These are phyloP conservation scores for Blastobotrys americana DNA, from an alignment of 805 yeast genomes.

Conservation along the genomic window DNA sequence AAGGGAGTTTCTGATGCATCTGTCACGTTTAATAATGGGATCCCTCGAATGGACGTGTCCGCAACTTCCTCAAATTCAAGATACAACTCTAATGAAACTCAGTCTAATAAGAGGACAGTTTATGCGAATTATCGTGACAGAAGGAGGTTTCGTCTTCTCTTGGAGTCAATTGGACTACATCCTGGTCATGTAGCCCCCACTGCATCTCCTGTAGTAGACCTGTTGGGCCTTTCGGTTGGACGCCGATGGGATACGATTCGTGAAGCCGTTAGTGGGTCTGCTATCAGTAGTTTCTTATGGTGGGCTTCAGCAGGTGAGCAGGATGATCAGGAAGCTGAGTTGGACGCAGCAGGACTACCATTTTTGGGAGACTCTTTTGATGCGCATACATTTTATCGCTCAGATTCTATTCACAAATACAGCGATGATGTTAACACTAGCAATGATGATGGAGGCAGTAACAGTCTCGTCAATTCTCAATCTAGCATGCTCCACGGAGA, in stretches of 20 bases:
- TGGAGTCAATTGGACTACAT: conserved; percentile 14
- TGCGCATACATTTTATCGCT: too few relatives aligned
- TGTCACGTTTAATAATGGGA: conserved; percentile 16
- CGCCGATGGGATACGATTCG: background rate
- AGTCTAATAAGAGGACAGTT: background rate
- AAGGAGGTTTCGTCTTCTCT: conserved; percentile 21
- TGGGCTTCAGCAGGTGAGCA: conserved; percentile 82
- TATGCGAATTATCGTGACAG: conserved; percentile 24
- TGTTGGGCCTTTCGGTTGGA: conserved; percentile 3
- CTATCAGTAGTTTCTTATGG: conserved; percentile 55
- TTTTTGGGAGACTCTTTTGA: conserved; percentile 8
- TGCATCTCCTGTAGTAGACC: background rate
- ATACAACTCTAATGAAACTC: background rate
- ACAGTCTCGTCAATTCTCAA: too few relatives aligned
- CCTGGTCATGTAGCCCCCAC: background rate
- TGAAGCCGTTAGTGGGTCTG: conserved; percentile 2
- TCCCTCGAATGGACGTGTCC: conserved; percentile 16
- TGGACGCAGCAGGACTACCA: conserved; percentile 33
- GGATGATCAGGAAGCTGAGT: conserved; percentile 35
- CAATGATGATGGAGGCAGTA: too few relatives aligned
- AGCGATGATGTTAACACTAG: too few relatives aligned
- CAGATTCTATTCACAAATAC: too few relatives aligned
- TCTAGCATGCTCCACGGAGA: too few relatives aligned
- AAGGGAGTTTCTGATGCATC: conserved; percentile 43
- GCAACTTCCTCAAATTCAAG: background rate